Evolutionary conservation across 257 asterid genomes (phyloP).

Genomic region (Forsythia viridissima): DNA sequence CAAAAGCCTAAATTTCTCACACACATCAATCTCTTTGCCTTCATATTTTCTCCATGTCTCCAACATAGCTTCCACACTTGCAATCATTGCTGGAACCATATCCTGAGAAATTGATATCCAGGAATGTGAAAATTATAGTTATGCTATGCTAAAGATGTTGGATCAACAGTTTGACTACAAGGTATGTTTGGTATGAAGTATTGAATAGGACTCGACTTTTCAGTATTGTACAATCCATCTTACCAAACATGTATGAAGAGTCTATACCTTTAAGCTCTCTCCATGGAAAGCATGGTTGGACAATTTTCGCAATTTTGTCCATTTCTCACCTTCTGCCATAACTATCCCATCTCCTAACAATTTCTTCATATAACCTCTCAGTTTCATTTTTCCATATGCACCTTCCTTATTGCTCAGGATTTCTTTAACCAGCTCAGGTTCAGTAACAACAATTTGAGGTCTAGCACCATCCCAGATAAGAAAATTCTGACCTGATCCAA

Average conservation of each 20-base stretch:
- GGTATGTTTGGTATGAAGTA: background rate
- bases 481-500: slow-evolving; percentile 44
- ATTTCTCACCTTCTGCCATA: slow-evolving; percentile 47
- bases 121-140: background rate
- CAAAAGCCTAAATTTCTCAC: slow-evolving; percentile 40
- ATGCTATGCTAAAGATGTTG: background rate
- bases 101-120: slow-evolving; percentile 26
- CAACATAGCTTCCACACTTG: slow-evolving; percentile 46
- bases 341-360: slow-evolving; percentile 53
- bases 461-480: slow-evolving; percentile 44
- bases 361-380: slow-evolving; percentile 22
- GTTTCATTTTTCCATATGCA: slow-evolving; percentile 25
- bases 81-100: slow-evolving; percentile 55
- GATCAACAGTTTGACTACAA: background rate
- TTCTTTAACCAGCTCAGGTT: slow-evolving; percentile 53
- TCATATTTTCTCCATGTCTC: slow-evolving; percentile 38
- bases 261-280: slow-evolving; percentile 47
- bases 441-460: slow-evolving; percentile 50
- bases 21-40: slow-evolving; percentile 49
- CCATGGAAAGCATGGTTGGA: slow-evolving; percentile 66
- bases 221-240: background rate
- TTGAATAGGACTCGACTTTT: background rate
- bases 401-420: slow-evolving; percentile 45
- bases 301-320: slow-evolving; percentile 52
- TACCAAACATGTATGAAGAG: background rate